Evolutionary conservation across 2,329 filamentous ascomycete genomes (phyloP).

Genomic region (Cercospora sesami): DNA sequence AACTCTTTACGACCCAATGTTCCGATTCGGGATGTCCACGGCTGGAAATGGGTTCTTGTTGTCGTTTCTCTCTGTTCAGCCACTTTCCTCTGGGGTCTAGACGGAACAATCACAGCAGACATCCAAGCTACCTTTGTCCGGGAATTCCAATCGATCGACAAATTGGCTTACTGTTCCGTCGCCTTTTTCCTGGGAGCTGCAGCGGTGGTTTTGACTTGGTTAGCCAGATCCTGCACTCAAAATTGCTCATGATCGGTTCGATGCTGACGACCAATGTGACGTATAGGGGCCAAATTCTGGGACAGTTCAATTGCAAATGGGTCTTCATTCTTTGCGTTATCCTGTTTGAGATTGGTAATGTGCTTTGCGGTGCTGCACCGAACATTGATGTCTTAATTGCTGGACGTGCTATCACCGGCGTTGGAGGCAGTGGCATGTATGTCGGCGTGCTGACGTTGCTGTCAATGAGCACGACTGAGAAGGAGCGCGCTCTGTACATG

Average conservation of each 20-base stretch:
- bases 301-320: slow-evolving; percentile 16
- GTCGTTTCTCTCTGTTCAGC: slow-evolving; percentile 7
- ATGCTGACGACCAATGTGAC: neutral
- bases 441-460: slow-evolving; percentile 15
- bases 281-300: slow-evolving; percentile 13
- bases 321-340: slow-evolving; percentile 14
- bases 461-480: slow-evolving; percentile 14
- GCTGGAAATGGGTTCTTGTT: slow-evolving; percentile 18
- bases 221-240: neutral
- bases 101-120: slow-evolving; percentile 16
- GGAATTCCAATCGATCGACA: slow-evolving; percentile 6
- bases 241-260: neutral
- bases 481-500: slow-evolving; percentile 13
- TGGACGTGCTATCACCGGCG: slow-evolving; percentile 39
- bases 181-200: slow-evolving; percentile 15
- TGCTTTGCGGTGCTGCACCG: slow-evolving; percentile 39
- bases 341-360: slow-evolving; percentile 35
- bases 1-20: neutral
- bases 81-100: slow-evolving; percentile 15
- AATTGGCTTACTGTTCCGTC: slow-evolving; percentile 12
- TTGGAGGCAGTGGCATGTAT: slow-evolving; percentile 46
- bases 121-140: slow-evolving; percentile 14
- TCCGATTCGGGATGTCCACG: slow-evolving; percentile 8
- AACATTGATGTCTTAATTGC: slow-evolving; percentile 36
- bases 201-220: slow-evolving; percentile 16